Conservation (phyloP, 306 rosid species). For the Cucumis hystrix region DNA sequence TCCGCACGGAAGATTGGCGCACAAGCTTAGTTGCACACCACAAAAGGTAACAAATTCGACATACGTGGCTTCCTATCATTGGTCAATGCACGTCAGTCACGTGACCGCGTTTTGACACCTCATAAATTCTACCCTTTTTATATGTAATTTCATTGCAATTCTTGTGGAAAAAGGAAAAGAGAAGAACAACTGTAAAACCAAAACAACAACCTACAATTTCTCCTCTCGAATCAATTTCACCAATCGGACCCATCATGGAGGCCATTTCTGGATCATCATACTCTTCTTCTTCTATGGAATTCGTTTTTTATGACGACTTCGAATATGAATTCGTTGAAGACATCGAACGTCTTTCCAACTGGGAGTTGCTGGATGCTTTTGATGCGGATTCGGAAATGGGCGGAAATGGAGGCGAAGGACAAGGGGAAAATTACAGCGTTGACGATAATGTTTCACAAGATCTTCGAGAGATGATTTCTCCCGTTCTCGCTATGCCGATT, state of each 20-base stretch:
- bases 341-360: conserved; percentile 21
- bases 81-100: neutral
- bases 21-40: neutral
- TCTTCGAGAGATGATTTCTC: conserved; percentile 9
- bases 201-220: neutral
- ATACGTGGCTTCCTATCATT: neutral
- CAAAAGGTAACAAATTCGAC: neutral
- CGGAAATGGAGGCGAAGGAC: neutral
- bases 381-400: conserved; percentile 15
- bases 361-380: conserved; percentile 34
- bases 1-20: conserved; percentile 1
- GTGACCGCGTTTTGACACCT: neutral
- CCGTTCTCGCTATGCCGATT: neutral
- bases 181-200: neutral
- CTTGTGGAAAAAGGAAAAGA: neutral
- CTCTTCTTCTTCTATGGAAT: neutral
- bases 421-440: neutral
- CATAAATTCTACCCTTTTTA: neutral
- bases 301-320: neutral
- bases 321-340: conserved; percentile 14
- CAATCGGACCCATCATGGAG: neutral
- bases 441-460: conserved; percentile 16
- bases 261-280: neutral
- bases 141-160: neutral
- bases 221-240: neutral